A percentile compares a stretch with the other conserved stretches of the same genome.
Conservation (phyloP, 2,329 filamentous ascomycete species). For the Myriosclerotinia curreyana region DNA sequence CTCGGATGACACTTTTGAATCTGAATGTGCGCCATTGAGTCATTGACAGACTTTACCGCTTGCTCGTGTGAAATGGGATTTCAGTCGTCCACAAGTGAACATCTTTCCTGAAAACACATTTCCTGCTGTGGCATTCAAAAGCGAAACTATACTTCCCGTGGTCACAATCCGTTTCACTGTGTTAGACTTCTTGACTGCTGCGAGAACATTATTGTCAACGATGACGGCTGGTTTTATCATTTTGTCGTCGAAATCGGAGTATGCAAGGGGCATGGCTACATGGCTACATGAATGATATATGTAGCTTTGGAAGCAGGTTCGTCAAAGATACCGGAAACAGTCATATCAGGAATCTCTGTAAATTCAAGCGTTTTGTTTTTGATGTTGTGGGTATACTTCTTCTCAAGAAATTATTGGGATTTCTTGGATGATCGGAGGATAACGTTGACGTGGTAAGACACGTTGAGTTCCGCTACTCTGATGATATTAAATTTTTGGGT, state of each 20-base stretch:
- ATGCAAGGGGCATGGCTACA: background rate
- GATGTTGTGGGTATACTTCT: too few species aligned
- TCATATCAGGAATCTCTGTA: constrained; percentile 22
- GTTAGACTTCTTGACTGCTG: background rate
- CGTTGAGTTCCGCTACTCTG: background rate
- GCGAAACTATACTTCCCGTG: background rate
- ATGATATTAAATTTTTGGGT: background rate
- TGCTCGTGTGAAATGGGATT: background rate
- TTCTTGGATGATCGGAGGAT: constrained; percentile 16
- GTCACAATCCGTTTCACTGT: background rate
- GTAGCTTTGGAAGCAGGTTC: constrained; percentile 12
- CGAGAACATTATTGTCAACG: background rate
- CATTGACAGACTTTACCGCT: background rate
- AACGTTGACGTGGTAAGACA: constrained; percentile 13
- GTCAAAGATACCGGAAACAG: constrained; percentile 12
- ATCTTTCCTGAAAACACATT: background rate
- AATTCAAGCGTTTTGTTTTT: constrained; percentile 15
- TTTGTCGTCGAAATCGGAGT: background rate
- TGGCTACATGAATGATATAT: background rate
- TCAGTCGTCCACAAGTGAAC: background rate
- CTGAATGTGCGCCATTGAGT: background rate
- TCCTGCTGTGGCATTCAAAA: background rate
- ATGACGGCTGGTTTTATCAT: background rate
- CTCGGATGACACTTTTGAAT: background rate
- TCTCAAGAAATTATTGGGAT: constrained; percentile 14